Evolutionary conservation across 345 rosid species (phyloP).

Genomic region (Moricandia moricandioides): DNA sequence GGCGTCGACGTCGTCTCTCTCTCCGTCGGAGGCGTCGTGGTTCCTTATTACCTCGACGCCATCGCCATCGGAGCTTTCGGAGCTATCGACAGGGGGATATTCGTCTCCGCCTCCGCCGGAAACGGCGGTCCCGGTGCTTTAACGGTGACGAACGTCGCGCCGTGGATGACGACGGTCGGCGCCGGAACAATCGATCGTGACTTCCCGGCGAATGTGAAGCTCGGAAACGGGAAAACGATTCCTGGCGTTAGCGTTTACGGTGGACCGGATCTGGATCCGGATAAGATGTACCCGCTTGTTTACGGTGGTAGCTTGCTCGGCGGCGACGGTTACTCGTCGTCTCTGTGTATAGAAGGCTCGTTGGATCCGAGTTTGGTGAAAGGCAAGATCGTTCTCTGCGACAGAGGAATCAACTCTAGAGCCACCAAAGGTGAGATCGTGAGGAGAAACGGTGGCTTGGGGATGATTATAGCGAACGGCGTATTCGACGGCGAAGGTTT

Average conservation of each 20-base stretch:
- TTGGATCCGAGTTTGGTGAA: slow-evolving; percentile 57
- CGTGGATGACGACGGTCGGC: slow-evolving; percentile 77
- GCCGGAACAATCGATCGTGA: slow-evolving; percentile 85
- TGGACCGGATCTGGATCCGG: slow-evolving; percentile 54
- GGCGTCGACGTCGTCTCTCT: slow-evolving; percentile 88
- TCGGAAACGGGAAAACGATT: slow-evolving; percentile 61
- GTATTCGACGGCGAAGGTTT: slow-evolving; percentile 87
- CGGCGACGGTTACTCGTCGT: slow-evolving; percentile 68
- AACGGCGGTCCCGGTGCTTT: slow-evolving; percentile 90
- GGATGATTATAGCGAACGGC: slow-evolving; percentile 90
- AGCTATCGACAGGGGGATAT: slow-evolving; percentile 64
- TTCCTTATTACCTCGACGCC: slow-evolving; percentile 86
- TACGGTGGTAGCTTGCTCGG: slow-evolving; percentile 66
- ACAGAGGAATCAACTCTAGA: slow-evolving; percentile 84
- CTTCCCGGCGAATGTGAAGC: slow-evolving; percentile 75
- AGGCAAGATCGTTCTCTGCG: slow-evolving; percentile 80
- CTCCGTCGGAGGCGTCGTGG: slow-evolving; percentile 87
- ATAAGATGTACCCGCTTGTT: slow-evolving; percentile 62
- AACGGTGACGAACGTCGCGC: slow-evolving; percentile 79
- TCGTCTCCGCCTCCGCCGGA: slow-evolving; percentile 90
- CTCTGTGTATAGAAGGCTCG: slow-evolving; percentile 80
- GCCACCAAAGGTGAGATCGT: slow-evolving; percentile 86
- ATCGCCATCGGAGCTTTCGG: slow-evolving; percentile 86
- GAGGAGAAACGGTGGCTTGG: slow-evolving; percentile 72
- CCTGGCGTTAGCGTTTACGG: slow-evolving; percentile 70